Evolutionary conservation across 1,139 yeast species (phyloP), one percentile per base, ranked within the genome.

Genomic region (Sugiyamaella xylanicola): DNA sequence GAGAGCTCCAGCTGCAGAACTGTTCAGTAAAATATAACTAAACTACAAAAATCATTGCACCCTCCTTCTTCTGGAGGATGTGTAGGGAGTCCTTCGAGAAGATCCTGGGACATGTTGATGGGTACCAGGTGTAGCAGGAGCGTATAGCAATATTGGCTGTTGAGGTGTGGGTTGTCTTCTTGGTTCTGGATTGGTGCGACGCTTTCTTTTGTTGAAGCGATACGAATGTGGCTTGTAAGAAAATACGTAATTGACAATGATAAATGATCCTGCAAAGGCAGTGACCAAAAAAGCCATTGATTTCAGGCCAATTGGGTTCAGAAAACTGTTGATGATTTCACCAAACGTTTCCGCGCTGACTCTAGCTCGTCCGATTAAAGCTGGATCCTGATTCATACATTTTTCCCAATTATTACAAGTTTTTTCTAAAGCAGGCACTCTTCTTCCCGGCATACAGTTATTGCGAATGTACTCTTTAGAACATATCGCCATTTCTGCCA

Each of bases 361-460:
- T 62, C 82, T 79, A 2, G 95, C 88, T 48, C 83, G 79, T 3
- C 93, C 95, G n/a, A 91, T 82, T 5, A 82, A 75, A 42, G 82
- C 81, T 13, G 97, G 96, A 64, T 92, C 95, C 58, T 90, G 77
- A 63, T 85, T 83, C 96, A 88, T 91, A 70, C 99, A 93, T 59
- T 78, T 80, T 59, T 83, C 86, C 95, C 96, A 89, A 42, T 76
- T 75, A 32, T 79, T 75, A 70, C 99, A 93, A 17, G 82, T 77
- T n/a, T 74, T 71, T 62, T 87, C 91, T 27, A 91, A 71, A 0
- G 91, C 93, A 0, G 96, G 97, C 0, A 81, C 82, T 8, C 80
- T 74, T 58, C 68, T 65, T 1, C 70, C 74, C 2, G 77, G 77
- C 58, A 77, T 71, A 67, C 99, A 93, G 64, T 85, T 81, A 70